A percentile compares a stretch with the other conserved stretches of the same genome.
phyloP scores from a whole-genome alignment of 1,284 basidiomycete genomes.

The Agaricales sp. region DNA sequence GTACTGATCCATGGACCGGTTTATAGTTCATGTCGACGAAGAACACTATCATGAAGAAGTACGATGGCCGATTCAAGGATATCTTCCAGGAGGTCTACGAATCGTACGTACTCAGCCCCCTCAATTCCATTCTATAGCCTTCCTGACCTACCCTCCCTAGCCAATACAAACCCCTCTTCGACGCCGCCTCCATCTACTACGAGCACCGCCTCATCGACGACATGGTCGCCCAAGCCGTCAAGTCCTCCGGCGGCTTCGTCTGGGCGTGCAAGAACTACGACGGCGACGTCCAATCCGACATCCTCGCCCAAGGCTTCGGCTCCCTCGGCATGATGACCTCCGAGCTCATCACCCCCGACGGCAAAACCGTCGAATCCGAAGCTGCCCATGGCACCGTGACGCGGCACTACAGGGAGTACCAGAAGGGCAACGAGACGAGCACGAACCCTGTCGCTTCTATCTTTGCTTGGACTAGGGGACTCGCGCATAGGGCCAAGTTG shows the following conservation, averaged over 20 bases:
- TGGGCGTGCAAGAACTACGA: conserved; percentile 99
- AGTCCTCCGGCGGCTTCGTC: conserved; percentile 93
- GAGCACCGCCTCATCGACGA: conserved; percentile 92
- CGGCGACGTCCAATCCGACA: conserved; percentile 88
- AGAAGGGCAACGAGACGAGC: conserved; percentile 92
- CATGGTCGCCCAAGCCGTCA: conserved; percentile 97
- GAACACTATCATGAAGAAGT: conserved; percentile 94
- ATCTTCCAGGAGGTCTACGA: conserved; percentile 96
- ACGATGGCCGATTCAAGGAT: conserved; percentile 98
- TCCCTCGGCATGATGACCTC: conserved; percentile 96
- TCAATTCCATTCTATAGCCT: neutral
- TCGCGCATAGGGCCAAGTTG: conserved; percentile 89
- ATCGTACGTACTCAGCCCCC: conserved; percentile 24
- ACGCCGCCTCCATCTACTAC: conserved; percentile 84
- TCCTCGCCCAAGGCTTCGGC: conserved; percentile 92
- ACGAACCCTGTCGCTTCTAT: conserved; percentile 99
- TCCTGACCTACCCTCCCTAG: neutral
- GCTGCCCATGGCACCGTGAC: conserved; percentile 92
- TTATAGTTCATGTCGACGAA: conserved; percentile 95
- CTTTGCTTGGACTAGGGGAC: conserved; percentile 97
- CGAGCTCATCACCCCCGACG: conserved; percentile 94
- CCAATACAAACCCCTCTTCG: conserved; percentile 74
- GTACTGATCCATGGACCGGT: no score
- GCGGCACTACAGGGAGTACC: conserved; percentile 94
- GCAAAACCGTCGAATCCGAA: conserved; percentile 84